phyloP scores from a whole-genome alignment of 306 rosid species.

The Trifolium pratense region DNA sequence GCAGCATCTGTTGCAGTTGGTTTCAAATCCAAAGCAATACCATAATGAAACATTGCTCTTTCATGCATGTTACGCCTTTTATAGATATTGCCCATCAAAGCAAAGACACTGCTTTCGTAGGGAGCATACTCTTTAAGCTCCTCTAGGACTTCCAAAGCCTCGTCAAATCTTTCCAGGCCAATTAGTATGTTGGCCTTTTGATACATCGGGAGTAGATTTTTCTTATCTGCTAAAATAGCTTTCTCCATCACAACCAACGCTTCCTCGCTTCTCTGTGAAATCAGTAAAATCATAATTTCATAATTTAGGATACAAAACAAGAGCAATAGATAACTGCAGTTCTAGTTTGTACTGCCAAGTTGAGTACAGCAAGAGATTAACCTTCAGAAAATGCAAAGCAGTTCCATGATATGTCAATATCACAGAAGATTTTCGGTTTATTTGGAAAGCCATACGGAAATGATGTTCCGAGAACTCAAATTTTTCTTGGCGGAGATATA shows the following conservation, averaged over 20 bases:
- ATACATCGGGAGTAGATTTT: conserved; percentile 95
- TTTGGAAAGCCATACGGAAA: conserved; percentile 82
- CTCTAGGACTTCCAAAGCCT: conserved; percentile 83
- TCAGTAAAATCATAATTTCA: conserved; percentile 40
- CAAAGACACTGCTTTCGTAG: conserved; percentile 88
- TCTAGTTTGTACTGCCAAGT: conserved; percentile 39
- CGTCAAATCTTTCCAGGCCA: conserved; percentile 70
- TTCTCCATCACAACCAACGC: conserved; percentile 85
- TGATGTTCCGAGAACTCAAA: conserved; percentile 89
- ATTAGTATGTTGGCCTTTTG: conserved; percentile 90
- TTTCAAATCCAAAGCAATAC: conserved; percentile 93
- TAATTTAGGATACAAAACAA: conserved; percentile 29
- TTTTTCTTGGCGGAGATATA: conserved; percentile 93
- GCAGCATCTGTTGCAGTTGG: conserved; percentile 94
- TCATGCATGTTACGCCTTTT: conserved; percentile 82
- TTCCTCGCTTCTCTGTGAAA: conserved; percentile 77
- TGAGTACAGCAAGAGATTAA: conserved; percentile 41
- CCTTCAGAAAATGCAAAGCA: conserved; percentile 86
- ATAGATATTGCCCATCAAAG: conserved; percentile 90
- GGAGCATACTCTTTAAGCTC: conserved; percentile 90
- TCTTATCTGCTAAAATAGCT: conserved; percentile 86
- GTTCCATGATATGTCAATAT: conserved; percentile 90
- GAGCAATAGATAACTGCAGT: conserved; percentile 8
- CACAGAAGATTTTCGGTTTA: conserved; percentile 87
- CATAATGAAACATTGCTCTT: conserved; percentile 91